Evolutionary conservation across 2,329 filamentous ascomycete species (phyloP).

Genomic region (Diaporthe longicolla): DNA sequence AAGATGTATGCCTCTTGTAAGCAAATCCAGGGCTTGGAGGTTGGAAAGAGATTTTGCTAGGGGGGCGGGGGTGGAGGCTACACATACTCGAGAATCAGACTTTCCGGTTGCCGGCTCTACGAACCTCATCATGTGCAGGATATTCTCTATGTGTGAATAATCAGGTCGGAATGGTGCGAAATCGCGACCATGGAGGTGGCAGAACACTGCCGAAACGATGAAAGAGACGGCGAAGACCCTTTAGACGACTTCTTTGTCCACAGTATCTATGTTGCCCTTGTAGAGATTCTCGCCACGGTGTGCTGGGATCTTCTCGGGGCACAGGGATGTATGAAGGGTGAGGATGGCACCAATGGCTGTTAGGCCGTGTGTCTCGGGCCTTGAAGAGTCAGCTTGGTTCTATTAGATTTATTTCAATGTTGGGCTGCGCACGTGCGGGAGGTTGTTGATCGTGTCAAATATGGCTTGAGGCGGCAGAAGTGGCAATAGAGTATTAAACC

Average conservation of each 20-base stretch:
- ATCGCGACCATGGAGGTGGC: constrained; percentile 24
- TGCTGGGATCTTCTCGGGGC: constrained; percentile 24
- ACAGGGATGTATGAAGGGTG: background rate
- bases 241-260: constrained; percentile 3
- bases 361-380: background rate
- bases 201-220: constrained; percentile 8
- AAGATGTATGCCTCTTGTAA: background rate
- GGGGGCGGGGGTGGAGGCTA: too few species aligned
- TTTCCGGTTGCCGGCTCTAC: background rate
- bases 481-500: constrained; percentile 1
- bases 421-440: background rate
- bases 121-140: constrained; percentile 19
- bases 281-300: background rate
- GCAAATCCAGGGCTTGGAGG: too few species aligned
- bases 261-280: constrained; percentile 1
- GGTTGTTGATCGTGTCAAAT: constrained; percentile 22
- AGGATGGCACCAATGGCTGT: constrained; percentile 17
- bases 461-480: constrained; percentile 8
- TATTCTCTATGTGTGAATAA: constrained; percentile 25
- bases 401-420: background rate
- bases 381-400: background rate
- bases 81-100: constrained; percentile 15
- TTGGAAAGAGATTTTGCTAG: background rate
- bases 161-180: background rate
- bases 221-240: background rate